Conservation (phyloP, 345 rosid species). For the Jatropha curcas region DNA sequence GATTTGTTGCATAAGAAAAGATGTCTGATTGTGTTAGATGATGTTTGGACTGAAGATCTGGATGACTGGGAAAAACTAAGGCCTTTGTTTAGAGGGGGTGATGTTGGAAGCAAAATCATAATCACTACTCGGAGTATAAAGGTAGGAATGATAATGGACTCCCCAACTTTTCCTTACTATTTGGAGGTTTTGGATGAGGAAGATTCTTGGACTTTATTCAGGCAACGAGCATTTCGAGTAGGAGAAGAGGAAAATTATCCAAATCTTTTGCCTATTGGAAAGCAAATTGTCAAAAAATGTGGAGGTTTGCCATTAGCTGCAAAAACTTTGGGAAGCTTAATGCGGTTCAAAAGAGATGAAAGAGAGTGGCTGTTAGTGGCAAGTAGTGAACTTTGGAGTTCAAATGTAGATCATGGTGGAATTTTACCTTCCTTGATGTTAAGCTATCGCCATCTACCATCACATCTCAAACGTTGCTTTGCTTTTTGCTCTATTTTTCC, state of each 20-base stretch:
- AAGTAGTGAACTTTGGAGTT: neutral
- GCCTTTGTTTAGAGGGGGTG: neutral
- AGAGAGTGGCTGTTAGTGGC: neutral
- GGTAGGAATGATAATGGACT: neutral
- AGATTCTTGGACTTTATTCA: neutral
- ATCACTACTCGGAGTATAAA: slow-evolving; percentile 14
- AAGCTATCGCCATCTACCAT: neutral
- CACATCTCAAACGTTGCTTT: neutral
- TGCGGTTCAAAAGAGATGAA: neutral
- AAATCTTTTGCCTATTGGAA: neutral
- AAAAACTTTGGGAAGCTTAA: neutral
- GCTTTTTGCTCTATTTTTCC: neutral
- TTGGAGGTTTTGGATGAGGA: neutral
- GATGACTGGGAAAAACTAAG: neutral
- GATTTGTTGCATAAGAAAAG: neutral
- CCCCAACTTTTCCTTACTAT: neutral
- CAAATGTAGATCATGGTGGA: neutral
- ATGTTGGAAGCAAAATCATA: slow-evolving; percentile 10
- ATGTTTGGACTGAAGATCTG: slow-evolving; percentile 12
- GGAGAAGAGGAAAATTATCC: neutral
- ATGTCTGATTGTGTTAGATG: slow-evolving; percentile 22
- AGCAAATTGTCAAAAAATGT: neutral
- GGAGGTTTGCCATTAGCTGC: neutral
- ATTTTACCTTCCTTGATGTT: neutral
- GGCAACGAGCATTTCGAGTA: neutral